Evolutionary conservation across 176 grass and related monocot species (phyloP).

Genomic region (Pharus latifolius): DNA sequence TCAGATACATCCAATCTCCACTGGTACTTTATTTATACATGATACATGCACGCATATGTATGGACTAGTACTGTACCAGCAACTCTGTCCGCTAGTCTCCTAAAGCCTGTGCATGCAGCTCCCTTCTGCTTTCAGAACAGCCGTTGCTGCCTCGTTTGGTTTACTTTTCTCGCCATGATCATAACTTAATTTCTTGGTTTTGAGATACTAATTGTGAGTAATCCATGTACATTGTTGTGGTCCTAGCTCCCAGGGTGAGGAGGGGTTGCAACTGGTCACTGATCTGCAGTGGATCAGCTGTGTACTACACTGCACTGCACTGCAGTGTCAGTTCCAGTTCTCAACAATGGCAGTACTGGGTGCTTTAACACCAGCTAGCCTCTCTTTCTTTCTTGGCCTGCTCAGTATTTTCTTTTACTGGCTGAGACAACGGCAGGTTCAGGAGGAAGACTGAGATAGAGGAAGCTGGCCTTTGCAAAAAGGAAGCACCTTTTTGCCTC

Average conservation of each 20-base stretch:
- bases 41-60: neutral
- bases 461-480: neutral
- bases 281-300: constrained; percentile 10
- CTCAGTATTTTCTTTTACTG: neutral
- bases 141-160: neutral
- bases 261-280: neutral
- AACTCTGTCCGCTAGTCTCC: no score
- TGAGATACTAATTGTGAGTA: no score
- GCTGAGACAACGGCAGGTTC: neutral
- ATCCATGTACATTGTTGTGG: neutral
- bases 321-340: constrained; percentile 16
- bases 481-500: neutral
- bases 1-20: constrained; percentile 32
- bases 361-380: neutral
- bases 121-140: neutral
- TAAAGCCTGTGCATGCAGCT: neutral
- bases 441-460: neutral
- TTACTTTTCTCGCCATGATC: no score
- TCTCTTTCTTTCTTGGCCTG: neutral
- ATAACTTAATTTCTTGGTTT: no score
- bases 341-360: neutral
- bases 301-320: constrained; percentile 2
- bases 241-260: constrained; percentile 5
- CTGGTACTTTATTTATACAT: neutral
- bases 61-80: neutral